These are phyloP conservation scores for Mortierella sp. DNA, from an alignment of 371 early-diverging fungal species.

Conservation along the genomic window DNA sequence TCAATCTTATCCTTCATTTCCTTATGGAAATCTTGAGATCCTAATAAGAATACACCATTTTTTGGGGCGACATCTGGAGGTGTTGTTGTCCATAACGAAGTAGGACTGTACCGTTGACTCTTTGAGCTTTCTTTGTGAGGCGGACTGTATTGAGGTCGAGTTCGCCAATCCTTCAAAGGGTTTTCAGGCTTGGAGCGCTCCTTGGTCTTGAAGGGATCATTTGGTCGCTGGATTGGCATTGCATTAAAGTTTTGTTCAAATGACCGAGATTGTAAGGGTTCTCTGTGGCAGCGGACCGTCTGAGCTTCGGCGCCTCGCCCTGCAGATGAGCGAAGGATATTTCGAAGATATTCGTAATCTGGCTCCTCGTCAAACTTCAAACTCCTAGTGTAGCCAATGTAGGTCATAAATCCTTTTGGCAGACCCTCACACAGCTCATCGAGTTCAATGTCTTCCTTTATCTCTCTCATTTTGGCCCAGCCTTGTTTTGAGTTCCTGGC, in stretches of 20 bases:
- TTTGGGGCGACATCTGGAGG: slow-evolving; percentile 26
- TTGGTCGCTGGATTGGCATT: slow-evolving; percentile 23
- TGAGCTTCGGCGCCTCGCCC: slow-evolving; percentile 56
- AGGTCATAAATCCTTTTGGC: slow-evolving; percentile 66
- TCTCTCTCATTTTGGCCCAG: slow-evolving; percentile 70
- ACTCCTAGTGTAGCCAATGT: slow-evolving; percentile 80
- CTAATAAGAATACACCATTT: slow-evolving; percentile 10
- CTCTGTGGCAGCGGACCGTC: slow-evolving; percentile 43
- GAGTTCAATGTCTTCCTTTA: slow-evolving; percentile 66
- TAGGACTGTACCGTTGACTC: slow-evolving; percentile 34
- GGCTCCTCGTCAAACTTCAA: slow-evolving; percentile 93
- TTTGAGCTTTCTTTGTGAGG: slow-evolving; percentile 8
- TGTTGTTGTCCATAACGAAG: slow-evolving; percentile 42
- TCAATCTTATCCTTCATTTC: slow-evolving; percentile 43
- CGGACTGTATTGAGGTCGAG: slow-evolving; percentile 27
- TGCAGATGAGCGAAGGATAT: slow-evolving; percentile 59
- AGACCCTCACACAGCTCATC: slow-evolving; percentile 68
- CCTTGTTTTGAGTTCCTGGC: slow-evolving; percentile 68
- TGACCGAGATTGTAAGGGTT: slow-evolving; percentile 17
- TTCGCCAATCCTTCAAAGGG: slow-evolving; percentile 39
- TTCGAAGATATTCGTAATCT: slow-evolving; percentile 83
- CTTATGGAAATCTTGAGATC: slow-evolving; percentile 14
- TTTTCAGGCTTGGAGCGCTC: slow-evolving; percentile 22
- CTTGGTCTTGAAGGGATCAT: slow-evolving; percentile 30
- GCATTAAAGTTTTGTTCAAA: slow-evolving; percentile 29